These are phyloP conservation scores for Teratosphaeria epicoccoides DNA, from an alignment of 2,329 filamentous ascomycete genomes.

Conservation along the genomic window DNA sequence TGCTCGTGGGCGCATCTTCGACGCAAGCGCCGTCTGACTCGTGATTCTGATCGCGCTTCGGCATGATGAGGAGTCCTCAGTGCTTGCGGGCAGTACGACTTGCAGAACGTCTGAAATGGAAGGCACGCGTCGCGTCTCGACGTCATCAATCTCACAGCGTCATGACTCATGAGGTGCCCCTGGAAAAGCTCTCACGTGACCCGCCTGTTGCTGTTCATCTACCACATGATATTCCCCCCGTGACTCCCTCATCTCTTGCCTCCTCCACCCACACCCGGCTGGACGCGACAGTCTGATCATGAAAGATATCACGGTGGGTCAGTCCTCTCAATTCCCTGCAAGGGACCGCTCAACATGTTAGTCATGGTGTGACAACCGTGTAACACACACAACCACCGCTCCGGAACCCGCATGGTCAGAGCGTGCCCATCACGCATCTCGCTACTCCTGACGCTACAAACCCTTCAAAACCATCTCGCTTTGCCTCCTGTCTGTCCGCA, in stretches of 20 bases:
- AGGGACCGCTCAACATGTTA: background rate
- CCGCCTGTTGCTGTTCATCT: too few relatives aligned
- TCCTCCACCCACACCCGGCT: too few relatives aligned
- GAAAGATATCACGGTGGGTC: background rate
- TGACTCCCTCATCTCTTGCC: constrained; percentile 40
- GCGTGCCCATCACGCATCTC: background rate
- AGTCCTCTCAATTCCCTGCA: background rate
- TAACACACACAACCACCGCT: background rate
- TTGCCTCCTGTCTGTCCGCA: background rate
- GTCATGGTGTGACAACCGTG: background rate
- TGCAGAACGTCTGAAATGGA: constrained; percentile 29
- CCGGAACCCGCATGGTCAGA: background rate
- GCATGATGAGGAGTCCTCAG: constrained; percentile 7
- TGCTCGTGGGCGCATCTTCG: constrained; percentile 24
- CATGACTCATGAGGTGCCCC: too few relatives aligned
- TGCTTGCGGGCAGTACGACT: background rate
- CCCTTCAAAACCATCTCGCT: background rate
- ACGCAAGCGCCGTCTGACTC: constrained; percentile 26
- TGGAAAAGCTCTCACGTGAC: constrained; percentile 17
- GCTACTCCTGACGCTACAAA: background rate
- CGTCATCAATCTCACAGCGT: too few relatives aligned
- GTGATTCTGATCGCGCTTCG: constrained; percentile 22
- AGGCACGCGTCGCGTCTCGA: background rate
- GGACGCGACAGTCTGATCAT: constrained; percentile 33
- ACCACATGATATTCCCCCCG: too few relatives aligned